These are phyloP conservation scores for Stephania japonica DNA, from an alignment of 164 flowering plant species.

Conservation along the genomic window DNA sequence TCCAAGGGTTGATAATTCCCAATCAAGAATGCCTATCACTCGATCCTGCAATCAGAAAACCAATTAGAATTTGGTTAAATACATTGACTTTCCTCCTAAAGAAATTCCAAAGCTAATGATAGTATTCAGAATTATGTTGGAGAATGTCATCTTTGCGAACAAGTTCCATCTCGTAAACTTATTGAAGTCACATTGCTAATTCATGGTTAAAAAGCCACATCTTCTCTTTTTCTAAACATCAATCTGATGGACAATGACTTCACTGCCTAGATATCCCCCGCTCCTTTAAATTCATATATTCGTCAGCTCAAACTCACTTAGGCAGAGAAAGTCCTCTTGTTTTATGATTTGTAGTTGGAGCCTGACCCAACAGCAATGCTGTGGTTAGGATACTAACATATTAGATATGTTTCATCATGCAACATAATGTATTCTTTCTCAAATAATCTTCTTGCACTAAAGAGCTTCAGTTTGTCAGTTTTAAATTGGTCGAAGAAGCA, in stretches of 20 bases:
- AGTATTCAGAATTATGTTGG: not conserved
- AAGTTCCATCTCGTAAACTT: no score
- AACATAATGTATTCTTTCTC: not conserved
- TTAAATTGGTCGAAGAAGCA: conserved; percentile 1
- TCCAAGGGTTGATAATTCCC: conserved; percentile 97
- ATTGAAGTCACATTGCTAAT: no score
- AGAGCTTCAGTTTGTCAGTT: not conserved
- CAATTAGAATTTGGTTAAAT: not conserved
- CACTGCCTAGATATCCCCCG: no score
- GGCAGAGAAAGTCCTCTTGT: not conserved
- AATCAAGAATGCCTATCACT: conserved; percentile 95
- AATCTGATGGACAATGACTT: no score
- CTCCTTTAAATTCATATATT: no score
- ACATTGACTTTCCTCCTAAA: not conserved
- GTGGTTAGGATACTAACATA: not conserved
- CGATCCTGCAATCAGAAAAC: conserved; percentile 66
- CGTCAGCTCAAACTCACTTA: not conserved
- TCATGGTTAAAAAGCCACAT: no score
- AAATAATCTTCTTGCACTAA: not conserved
- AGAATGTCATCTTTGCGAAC: no score
- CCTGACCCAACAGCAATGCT: not conserved
- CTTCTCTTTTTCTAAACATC: no score
- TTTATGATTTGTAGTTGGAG: not conserved
- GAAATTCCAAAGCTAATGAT: not conserved
- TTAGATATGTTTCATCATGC: not conserved